phyloP scores from a whole-genome alignment of 2,329 filamentous ascomycete species.

The Alternaria burnsii region DNA sequence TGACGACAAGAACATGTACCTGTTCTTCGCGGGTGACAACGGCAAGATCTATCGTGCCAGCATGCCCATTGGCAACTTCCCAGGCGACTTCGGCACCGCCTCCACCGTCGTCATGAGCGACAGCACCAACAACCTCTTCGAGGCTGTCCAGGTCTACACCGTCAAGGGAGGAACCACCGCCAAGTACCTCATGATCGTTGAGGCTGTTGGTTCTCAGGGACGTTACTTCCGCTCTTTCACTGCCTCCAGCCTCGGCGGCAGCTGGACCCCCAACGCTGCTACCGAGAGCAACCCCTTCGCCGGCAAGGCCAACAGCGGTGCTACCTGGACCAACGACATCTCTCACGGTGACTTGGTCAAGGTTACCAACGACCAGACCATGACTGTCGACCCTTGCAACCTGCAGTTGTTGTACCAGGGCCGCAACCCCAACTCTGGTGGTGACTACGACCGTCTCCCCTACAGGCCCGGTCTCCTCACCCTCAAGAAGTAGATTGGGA shows the following conservation, averaged over 20 bases:
- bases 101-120: constrained; percentile 63
- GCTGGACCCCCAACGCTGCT: constrained; percentile 67
- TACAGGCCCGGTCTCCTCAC: constrained; percentile 60
- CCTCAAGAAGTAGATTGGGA: constrained; percentile 10
- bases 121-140: constrained; percentile 66
- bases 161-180: constrained; percentile 57
- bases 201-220: constrained; percentile 65
- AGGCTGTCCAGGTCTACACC: constrained; percentile 73
- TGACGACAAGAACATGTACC: constrained; percentile 68
- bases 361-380: constrained; percentile 66
- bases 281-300: constrained; percentile 69
- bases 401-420: constrained; percentile 72
- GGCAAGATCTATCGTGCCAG: constrained; percentile 70
- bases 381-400: constrained; percentile 70
- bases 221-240: constrained; percentile 75
- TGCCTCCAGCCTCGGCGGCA: constrained; percentile 63
- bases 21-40: constrained; percentile 74
- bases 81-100: constrained; percentile 64
- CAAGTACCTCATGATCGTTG: constrained; percentile 73
- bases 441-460: constrained; percentile 61
- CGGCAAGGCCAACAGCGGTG: constrained; percentile 71
- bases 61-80: constrained; percentile 71
- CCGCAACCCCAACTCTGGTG: constrained; percentile 52
- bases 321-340: constrained; percentile 72
- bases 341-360: constrained; percentile 71